Percentiles rank a stretch among this genome's conserved stretches.
Conservation (phyloP, 2,329 filamentous ascomycete genomes). For the Neofusicoccum laricinum region DNA sequence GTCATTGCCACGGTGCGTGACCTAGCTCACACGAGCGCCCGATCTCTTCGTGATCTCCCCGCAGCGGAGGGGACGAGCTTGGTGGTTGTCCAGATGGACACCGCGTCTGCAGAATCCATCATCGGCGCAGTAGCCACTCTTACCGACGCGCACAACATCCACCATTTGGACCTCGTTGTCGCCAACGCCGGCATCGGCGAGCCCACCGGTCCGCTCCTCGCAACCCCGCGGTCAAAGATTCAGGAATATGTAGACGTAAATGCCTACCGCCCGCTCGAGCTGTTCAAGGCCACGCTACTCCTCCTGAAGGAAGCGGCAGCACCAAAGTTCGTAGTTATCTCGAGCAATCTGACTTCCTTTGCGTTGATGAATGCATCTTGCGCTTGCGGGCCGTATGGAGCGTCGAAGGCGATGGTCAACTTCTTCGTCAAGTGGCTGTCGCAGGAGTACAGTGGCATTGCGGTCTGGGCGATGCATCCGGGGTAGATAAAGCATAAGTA, state of each 20-base stretch:
- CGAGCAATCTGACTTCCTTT: constrained; percentile 19
- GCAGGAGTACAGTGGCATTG: constrained; percentile 20
- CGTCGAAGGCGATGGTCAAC: constrained; percentile 22
- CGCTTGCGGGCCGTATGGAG: constrained; percentile 20
- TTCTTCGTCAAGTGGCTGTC: constrained; percentile 23
- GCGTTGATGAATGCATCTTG: constrained; percentile 17
- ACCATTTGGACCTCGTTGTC: constrained; percentile 35
- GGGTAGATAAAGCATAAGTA: constrained; percentile 18
- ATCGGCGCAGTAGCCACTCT: constrained; percentile 17
- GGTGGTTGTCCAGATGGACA: background rate
- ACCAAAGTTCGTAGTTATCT: constrained; percentile 21
- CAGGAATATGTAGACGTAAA: constrained; percentile 21
- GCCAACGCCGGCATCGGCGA: constrained; percentile 37
- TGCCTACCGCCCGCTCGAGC: constrained; percentile 21
- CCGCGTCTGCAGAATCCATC: background rate
- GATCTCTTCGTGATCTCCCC: constrained; percentile 26
- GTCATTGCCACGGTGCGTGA: constrained; percentile 42
- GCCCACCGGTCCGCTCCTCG: background rate
- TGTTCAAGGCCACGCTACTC: constrained; percentile 19
- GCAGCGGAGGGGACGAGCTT: constrained; percentile 16
- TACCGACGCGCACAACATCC: constrained; percentile 28
- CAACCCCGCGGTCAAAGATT: constrained; percentile 11
- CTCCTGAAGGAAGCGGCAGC: constrained; percentile 14
- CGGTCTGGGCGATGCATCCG: constrained; percentile 20
- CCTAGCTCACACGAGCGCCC: constrained; percentile 23